Evolutionary conservation across 2,329 filamentous ascomycete species (phyloP), one percentile per base, ranked within the genome.

Genomic region (Curvularia eragrostidis): DNA sequence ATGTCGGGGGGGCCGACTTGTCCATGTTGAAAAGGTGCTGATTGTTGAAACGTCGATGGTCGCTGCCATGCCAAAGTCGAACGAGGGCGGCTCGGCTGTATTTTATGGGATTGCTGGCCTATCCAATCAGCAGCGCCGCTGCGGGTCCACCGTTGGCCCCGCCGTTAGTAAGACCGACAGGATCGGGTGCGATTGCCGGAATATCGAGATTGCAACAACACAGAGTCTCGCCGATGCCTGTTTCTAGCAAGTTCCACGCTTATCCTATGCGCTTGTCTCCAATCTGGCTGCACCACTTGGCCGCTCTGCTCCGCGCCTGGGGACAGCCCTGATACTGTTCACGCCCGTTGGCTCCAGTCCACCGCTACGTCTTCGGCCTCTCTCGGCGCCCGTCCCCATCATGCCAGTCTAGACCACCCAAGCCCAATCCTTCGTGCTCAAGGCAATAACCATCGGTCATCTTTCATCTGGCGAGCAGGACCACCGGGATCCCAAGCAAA

Each of bases 11-110:
- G 39, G 32, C 23, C 18, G 26, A 32, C 23, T 52, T 43, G 47
- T 52, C 41, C 48, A 47, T 46, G 53, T 56, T 46, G 53, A 13
- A 32, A 19, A 39, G 36, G 53, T 56, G 48, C 48, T 34, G 47
- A 48, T 39, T 49, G 15, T 39, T 28, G 28, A 44, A 44, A 51
- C 48, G 38, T 51, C 36, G 5, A 51, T 51, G 46, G 38, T 38
- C n/a, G 38, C 2, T 15, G 13, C 18, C 10, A 44, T 52, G 50
- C 41, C 32, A 52, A 46, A 52, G 50, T 52, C 15, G 30, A 30
- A 30, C 26, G 43, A 34, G 26, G 41, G 42, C 39, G 30, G 41
- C n/a, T 36, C 41, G 41, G 41, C 13, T 36, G 44, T 38, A 46
- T 44, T 32, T 26, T 24, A 36, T 41, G 50, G 50, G 23, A 44